These are phyloP conservation scores for Aspergillus sp. DNA, from an alignment of 2,329 filamentous ascomycete genomes.

Conservation along the genomic window DNA sequence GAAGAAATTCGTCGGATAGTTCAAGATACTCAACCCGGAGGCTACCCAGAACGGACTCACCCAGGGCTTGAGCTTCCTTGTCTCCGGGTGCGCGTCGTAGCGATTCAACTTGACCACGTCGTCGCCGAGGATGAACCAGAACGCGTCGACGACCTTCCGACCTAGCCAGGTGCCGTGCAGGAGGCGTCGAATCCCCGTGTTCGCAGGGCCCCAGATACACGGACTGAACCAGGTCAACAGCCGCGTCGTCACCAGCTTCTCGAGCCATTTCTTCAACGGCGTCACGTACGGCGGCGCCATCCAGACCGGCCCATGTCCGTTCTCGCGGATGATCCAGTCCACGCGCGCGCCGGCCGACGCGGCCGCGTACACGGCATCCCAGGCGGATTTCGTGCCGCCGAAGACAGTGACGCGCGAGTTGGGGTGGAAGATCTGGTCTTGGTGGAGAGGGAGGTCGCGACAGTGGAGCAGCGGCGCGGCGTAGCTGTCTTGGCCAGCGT, in stretches of 20 bases:
- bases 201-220: conserved; percentile 68
- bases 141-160: conserved; percentile 48
- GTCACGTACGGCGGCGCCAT: conserved; percentile 58
- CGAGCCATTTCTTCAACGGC: conserved; percentile 65
- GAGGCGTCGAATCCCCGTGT: conserved; percentile 42
- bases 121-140: conserved; percentile 53
- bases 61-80: conserved; percentile 48
- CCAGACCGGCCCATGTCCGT: conserved; percentile 43
- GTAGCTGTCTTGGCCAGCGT: conserved; percentile 53
- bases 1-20: conserved; percentile 59
- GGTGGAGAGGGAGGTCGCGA: conserved; percentile 49
- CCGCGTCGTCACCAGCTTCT: conserved; percentile 66
- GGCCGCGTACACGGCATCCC: conserved; percentile 62
- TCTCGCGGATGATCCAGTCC: conserved; percentile 43
- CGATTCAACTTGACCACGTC: conserved; percentile 51
- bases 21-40: conserved; percentile 59
- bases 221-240: conserved; percentile 73
- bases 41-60: conserved; percentile 54
- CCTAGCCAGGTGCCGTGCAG: conserved; percentile 55
- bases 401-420: conserved; percentile 49
- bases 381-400: conserved; percentile 62
- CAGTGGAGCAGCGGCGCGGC: conserved; percentile 58
- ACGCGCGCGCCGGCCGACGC: conserved; percentile 53
- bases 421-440: conserved; percentile 30
- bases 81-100: conserved; percentile 47